A percentile compares a stretch with the other conserved stretches of the same genome.
Conservation (phyloP, 2,329 filamentous ascomycete genomes). For the Akanthomyces muscarius region DNA sequence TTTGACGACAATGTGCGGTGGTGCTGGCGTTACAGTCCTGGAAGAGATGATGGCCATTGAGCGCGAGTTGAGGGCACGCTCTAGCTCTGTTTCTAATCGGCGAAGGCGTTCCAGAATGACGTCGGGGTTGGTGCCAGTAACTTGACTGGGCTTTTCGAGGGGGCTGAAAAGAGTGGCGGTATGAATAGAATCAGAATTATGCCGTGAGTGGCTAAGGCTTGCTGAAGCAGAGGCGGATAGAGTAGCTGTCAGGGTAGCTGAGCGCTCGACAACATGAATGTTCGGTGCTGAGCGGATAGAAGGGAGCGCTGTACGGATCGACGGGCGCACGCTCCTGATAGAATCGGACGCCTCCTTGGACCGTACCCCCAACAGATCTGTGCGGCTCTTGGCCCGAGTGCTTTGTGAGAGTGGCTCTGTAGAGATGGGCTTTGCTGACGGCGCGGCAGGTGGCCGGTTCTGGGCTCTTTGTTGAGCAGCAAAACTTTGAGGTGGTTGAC, state of each 20-base stretch:
- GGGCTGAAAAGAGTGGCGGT: slow-evolving; percentile 53
- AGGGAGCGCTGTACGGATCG: slow-evolving; percentile 11
- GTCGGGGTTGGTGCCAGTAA: slow-evolving; percentile 55
- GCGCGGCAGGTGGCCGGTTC: slow-evolving; percentile 37
- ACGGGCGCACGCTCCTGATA: slow-evolving; percentile 13
- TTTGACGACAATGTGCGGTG: slow-evolving; percentile 66
- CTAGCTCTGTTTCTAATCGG: slow-evolving; percentile 56
- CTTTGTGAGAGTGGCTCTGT: slow-evolving; percentile 28
- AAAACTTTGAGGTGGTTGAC: slow-evolving; percentile 59
- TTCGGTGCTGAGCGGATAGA: slow-evolving; percentile 26
- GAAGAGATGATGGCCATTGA: slow-evolving; percentile 57
- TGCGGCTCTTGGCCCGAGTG: slow-evolving; percentile 26
- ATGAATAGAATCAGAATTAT: slow-evolving; percentile 30
- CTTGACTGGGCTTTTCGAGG: slow-evolving; percentile 45
- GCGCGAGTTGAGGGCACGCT: slow-evolving; percentile 59
- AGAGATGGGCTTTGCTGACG: slow-evolving; percentile 26
- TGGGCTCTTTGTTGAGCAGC: slow-evolving; percentile 62
- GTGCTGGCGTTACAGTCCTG: slow-evolving; percentile 49
- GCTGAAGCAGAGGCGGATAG: slow-evolving; percentile 27
- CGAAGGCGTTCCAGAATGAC: slow-evolving; percentile 52
- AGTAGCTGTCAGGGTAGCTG: slow-evolving; percentile 27
- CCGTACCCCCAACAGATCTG: slow-evolving; percentile 16
- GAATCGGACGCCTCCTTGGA: slow-evolving; percentile 14
- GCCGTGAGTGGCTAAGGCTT: slow-evolving; percentile 25
- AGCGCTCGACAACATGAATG: slow-evolving; percentile 29